Conservation (phyloP, 2,329 filamentous ascomycete genomes). For the Lithohypha guttulata region DNA sequence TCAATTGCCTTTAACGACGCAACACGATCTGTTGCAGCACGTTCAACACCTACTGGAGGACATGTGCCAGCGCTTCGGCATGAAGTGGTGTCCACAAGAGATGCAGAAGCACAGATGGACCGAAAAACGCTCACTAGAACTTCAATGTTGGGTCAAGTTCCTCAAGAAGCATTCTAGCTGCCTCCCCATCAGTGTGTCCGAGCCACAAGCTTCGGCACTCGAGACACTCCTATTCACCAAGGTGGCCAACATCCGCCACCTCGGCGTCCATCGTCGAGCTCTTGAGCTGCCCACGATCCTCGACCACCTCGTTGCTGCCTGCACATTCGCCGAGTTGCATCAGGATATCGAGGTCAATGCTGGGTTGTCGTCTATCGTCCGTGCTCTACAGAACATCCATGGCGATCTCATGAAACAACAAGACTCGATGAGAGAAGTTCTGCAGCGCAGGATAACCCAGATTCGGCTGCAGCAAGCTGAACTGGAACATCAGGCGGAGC, state of each 20-base stretch:
- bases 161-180: neutral
- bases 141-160: conserved; percentile 1
- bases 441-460: neutral
- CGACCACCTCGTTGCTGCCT: neutral
- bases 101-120: conserved; percentile 2
- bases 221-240: neutral
- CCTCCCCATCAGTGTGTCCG: neutral
- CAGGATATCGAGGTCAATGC: neutral
- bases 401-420: neutral
- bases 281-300: neutral
- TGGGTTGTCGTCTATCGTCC: neutral
- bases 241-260: conserved; percentile 2
- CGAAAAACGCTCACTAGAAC: neutral
- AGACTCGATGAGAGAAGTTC: neutral
- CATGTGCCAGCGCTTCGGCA: neutral
- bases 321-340: neutral
- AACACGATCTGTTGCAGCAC: neutral
- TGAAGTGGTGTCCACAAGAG: neutral
- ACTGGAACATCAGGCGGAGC: neutral
- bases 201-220: neutral
- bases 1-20: neutral
- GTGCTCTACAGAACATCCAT: neutral
- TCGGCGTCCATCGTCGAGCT: neutral
- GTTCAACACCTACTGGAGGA: conserved; percentile 1
- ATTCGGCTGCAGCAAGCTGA: conserved; percentile 1